Evolutionary conservation across 2,329 filamentous ascomycete species (phyloP), one percentile per base, ranked within the genome.

Genomic region (Xylariaceae sp.): DNA sequence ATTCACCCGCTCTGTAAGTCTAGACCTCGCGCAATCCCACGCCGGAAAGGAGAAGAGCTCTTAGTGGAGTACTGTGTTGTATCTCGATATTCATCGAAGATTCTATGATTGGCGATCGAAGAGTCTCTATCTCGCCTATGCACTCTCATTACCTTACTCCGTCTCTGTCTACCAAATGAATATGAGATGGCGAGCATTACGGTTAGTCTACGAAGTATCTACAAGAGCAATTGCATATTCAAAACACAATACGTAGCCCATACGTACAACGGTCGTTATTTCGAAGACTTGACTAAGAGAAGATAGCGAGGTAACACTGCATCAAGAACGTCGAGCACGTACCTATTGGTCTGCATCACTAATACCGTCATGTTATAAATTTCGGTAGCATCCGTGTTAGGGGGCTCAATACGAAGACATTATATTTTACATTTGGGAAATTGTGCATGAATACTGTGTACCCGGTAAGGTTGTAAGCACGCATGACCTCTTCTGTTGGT

Each of bases 371-470:
- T 47, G 15, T 24, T 18, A 43, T 35, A n/a, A n/a, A n/a, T n/a
- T n/a, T 53, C 45, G 53, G 56, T 49, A 45, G 20, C 50, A 42
- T 53, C 50, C 47, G 57, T 59, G 53, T 37, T 41, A 57, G 50
- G 44, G 33, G 46, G 54, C 50, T 30, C 50, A 54, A 57, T 57
- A 59, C 53, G 57, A 57, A 57, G 36, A 33, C 48, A 30, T 46
- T 52, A 36, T 52, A 29, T 32, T 7, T 37, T 33, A 23, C 20
- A 26, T 30, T 35, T 36, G 24, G 20, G 41, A 33, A 46, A 23
- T 46, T 41, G 37, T 21, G 40, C 40, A 40, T 37, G 32, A 43
- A 32, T 30, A 32, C 41, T 40, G 48, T 43, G 48, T 39, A 45
- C 37, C 39, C 18, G 26, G 26, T 44, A n/a, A n/a, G n/a, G n/a